Evolutionary conservation across 352 stramenopile genomes (phyloP).

Genomic region (Phytophthora nicotianae): DNA sequence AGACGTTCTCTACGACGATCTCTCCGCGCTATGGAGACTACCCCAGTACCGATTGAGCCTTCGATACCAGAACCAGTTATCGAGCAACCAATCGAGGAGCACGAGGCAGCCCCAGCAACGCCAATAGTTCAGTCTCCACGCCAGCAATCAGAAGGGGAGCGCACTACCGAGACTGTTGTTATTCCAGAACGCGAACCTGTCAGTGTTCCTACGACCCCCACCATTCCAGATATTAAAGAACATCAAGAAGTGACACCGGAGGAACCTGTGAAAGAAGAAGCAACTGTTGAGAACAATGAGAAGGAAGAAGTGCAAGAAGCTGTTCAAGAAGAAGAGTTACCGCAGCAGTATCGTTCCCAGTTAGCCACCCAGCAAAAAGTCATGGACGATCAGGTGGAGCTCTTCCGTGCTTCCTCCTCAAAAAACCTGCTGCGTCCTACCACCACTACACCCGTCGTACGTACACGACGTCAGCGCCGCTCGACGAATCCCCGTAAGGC

Average conservation of each 20-base stretch:
- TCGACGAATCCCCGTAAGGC: slow-evolving; percentile 33
- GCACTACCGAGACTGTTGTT: slow-evolving; percentile 23
- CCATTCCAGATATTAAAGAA: neutral
- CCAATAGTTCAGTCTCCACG: neutral
- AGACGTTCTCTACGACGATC: slow-evolving; percentile 19
- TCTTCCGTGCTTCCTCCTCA: slow-evolving; percentile 33
- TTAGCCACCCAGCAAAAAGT: slow-evolving; percentile 37
- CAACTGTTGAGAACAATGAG: neutral
- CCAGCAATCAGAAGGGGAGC: slow-evolving; percentile 31
- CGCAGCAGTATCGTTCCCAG: slow-evolving; percentile 30
- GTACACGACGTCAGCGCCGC: slow-evolving; percentile 43
- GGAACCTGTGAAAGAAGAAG: neutral
- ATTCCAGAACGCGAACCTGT: slow-evolving; percentile 2
- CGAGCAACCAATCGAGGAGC: slow-evolving; percentile 9
- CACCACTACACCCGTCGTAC: slow-evolving; percentile 31
- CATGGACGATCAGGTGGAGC: slow-evolving; percentile 28
- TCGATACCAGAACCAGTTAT: slow-evolving; percentile 9
- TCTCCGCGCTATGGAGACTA: neutral
- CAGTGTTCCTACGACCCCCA: neutral
- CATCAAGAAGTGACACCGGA: slow-evolving; percentile 9
- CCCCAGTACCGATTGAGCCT: neutral
- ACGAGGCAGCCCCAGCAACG: neutral
- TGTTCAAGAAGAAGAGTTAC: slow-evolving; percentile 24
- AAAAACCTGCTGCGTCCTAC: slow-evolving; percentile 9
- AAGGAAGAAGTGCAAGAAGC: slow-evolving; percentile 14